These are phyloP conservation scores for Pyrus hybrid DNA, from an alignment of 331 rosid species.

Conservation along the genomic window DNA sequence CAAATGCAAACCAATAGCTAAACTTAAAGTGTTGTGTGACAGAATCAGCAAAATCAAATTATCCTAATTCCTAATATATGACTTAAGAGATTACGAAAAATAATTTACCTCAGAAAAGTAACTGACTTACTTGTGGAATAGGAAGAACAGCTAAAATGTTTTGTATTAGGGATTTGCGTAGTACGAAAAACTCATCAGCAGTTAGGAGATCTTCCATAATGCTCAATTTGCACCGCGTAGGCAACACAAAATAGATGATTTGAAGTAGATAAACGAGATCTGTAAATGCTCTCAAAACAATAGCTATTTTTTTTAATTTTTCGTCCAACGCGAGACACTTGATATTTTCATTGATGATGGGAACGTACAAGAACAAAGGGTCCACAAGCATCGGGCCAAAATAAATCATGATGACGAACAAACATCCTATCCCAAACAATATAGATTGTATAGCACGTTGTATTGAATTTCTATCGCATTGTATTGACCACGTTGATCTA, in stretches of 20 bases:
- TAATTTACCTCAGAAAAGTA: too few species aligned
- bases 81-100: neutral
- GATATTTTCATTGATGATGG: neutral
- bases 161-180: too few species aligned
- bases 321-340: neutral
- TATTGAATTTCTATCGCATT: too few species aligned
- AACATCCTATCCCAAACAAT: rapidly evolving
- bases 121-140: neutral
- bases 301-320: neutral
- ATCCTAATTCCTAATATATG: neutral
- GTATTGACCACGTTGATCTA: too few species aligned
- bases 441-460: too few species aligned
- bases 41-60: neutral
- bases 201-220: too few species aligned
- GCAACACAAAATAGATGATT: neutral
- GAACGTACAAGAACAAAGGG: neutral
- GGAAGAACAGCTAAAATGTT: neutral
- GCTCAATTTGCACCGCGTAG: neutral
- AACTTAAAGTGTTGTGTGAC: too few species aligned
- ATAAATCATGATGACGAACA: neutral
- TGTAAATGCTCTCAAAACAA: neutral
- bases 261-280: neutral
- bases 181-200: too few species aligned
- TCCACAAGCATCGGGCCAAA: neutral
- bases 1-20: too few species aligned